Evolutionary conservation across 257 asterid species (phyloP).

Genomic region (Hygrophila difformis): DNA sequence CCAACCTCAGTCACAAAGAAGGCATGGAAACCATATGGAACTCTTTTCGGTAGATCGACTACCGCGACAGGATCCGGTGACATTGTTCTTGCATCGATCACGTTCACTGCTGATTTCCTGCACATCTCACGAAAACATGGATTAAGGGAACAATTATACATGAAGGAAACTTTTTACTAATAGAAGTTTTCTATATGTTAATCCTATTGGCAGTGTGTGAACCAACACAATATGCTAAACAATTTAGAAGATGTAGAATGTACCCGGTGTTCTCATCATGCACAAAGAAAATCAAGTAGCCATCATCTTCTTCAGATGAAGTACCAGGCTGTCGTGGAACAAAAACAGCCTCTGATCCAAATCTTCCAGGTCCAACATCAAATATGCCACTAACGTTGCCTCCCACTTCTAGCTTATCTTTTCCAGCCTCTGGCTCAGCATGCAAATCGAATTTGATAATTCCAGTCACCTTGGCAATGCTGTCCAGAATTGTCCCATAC

Average conservation of each 20-base stretch:
- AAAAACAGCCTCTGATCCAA: conserved; percentile 92
- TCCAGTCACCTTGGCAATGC: conserved; percentile 84
- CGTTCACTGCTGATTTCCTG: conserved; percentile 82
- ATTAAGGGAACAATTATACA: no score
- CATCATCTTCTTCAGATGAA: conserved; percentile 86
- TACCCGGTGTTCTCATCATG: conserved; percentile 92
- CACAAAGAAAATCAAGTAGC: conserved; percentile 85
- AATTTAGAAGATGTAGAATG: conserved; percentile 6
- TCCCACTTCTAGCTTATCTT: conserved; percentile 82
- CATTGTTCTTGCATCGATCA: conserved; percentile 90
- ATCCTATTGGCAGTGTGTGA: no score
- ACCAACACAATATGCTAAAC: no score
- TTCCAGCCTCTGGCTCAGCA: conserved; percentile 68
- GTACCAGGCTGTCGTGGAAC: conserved; percentile 75
- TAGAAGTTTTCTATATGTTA: no score
- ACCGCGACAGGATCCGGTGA: conserved; percentile 80
- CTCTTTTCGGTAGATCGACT: conserved; percentile 73
- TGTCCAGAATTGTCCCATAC: conserved; percentile 73
- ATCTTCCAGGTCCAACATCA: conserved; percentile 81
- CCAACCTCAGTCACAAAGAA: conserved; percentile 80
- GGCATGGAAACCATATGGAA: conserved; percentile 96
- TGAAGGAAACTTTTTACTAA: no score
- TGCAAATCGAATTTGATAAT: conserved; percentile 82
- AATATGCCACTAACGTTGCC: conserved; percentile 82
- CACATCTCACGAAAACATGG: not conserved